These are phyloP conservation scores for Salicornia ramosissima DNA, from an alignment of 148 eudicot genomes.

Conservation along the genomic window DNA sequence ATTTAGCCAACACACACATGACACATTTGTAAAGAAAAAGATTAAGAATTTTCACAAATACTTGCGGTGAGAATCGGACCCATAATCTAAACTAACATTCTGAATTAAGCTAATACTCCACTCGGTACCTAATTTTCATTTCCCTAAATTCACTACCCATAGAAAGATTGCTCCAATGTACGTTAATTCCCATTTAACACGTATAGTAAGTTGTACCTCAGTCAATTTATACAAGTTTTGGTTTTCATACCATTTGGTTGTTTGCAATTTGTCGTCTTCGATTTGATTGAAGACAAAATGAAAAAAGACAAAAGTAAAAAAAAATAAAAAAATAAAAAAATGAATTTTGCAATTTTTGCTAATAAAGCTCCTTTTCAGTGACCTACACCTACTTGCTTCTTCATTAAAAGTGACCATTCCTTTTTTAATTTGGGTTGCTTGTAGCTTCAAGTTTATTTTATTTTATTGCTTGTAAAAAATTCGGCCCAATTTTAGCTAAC, in stretches of 20 bases:
- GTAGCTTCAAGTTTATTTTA: slow-evolving; percentile 1
- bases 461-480: too few relatives aligned
- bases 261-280: slow-evolving; percentile 13
- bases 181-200: neutral
- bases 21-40: too few relatives aligned
- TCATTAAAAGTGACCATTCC: slow-evolving; percentile 7
- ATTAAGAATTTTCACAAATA: too few relatives aligned
- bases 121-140: too few relatives aligned
- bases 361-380: slow-evolving; percentile 20
- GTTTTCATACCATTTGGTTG: neutral
- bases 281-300: slow-evolving; percentile 16
- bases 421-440: slow-evolving; percentile 17
- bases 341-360: neutral
- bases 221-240: neutral
- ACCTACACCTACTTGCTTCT: slow-evolving; percentile 3
- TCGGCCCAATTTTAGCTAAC: too few relatives aligned
- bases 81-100: too few relatives aligned
- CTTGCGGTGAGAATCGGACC: too few relatives aligned
- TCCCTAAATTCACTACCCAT: too few relatives aligned
- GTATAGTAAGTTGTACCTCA: neutral
- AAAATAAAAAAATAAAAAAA: slow-evolving; percentile 5
- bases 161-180: too few relatives aligned
- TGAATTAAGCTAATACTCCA: too few relatives aligned
- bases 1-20: too few relatives aligned
- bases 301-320: slow-evolving; percentile 20